phyloP scores from a whole-genome alignment of 2,329 filamentous ascomycete genomes.

The Aphanoascus verrucosus region DNA sequence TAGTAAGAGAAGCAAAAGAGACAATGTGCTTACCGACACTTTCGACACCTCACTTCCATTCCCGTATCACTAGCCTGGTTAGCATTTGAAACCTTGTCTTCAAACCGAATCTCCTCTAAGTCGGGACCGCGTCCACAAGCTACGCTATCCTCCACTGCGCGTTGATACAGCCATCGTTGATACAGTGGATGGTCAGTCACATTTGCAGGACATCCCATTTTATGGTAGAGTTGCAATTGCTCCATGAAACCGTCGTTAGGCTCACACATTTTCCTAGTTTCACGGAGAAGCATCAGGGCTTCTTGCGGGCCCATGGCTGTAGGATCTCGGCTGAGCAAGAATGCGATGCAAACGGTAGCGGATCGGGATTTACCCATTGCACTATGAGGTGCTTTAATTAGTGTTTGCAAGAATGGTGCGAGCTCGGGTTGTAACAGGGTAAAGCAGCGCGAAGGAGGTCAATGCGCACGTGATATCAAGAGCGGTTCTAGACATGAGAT shows the following conservation, averaged over 20 bases:
- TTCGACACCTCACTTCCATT: slow-evolving; percentile 72
- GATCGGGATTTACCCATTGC: slow-evolving; percentile 95
- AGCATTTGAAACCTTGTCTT: slow-evolving; percentile 32
- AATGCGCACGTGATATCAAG: background rate
- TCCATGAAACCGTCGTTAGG: slow-evolving; percentile 87
- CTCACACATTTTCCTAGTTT: slow-evolving; percentile 65
- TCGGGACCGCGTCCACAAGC: slow-evolving; percentile 70
- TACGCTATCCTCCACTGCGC: slow-evolving; percentile 55
- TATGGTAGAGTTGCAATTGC: slow-evolving; percentile 76
- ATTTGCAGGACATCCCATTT: slow-evolving; percentile 68
- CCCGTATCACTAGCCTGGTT: slow-evolving; percentile 19
- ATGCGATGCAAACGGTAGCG: slow-evolving; percentile 72
- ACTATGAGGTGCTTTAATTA: slow-evolving; percentile 41
- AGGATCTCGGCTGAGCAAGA: slow-evolving; percentile 56
- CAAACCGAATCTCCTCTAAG: slow-evolving; percentile 63
- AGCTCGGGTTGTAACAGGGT: background rate
- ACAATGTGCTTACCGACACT: slow-evolving; percentile 57
- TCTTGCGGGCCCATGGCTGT: slow-evolving; percentile 49
- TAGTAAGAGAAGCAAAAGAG: background rate
- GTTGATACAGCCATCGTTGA: slow-evolving; percentile 63
- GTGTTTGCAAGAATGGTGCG: background rate
- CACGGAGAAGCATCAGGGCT: slow-evolving; percentile 59
- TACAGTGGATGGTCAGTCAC: slow-evolving; percentile 63
- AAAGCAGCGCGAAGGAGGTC: background rate
- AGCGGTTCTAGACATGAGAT: background rate